phyloP scores from a whole-genome alignment of 768 basidiomycete species.

The Rubroboletus pulcherrimus region DNA sequence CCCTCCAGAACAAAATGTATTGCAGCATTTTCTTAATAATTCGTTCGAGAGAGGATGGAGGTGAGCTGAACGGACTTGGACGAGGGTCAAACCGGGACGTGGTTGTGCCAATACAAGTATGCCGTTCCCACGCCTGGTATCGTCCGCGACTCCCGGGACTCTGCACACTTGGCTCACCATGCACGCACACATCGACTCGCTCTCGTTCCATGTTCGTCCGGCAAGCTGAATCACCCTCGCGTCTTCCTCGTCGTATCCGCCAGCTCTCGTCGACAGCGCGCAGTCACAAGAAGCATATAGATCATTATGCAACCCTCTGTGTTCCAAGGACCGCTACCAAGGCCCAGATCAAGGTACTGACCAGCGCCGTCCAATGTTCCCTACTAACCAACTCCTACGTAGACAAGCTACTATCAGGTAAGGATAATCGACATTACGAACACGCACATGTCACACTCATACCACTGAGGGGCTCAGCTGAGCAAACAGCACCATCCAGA shows the following conservation, averaged over 20 bases:
- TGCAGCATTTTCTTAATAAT: conserved; percentile 15
- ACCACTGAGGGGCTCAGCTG: conserved; percentile 27
- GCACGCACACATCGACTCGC: neutral
- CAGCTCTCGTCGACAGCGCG: conserved; percentile 21
- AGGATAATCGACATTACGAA: neutral
- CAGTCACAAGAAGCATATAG: conserved; percentile 10
- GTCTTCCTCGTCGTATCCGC: neutral
- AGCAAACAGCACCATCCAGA: conserved; percentile 50
- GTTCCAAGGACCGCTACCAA: conserved; percentile 29
- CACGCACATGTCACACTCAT: neutral
- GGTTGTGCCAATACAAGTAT: neutral
- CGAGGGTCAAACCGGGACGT: conserved; percentile 24
- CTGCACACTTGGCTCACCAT: neutral
- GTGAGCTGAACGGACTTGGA: neutral
- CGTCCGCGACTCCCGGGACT: too few species aligned
- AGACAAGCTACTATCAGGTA: conserved; percentile 34
- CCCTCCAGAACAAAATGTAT: conserved; percentile 26
- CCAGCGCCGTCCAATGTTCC: neutral
- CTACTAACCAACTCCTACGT: neutral
- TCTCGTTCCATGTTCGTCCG: neutral
- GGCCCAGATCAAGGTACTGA: conserved; percentile 32
- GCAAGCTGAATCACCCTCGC: neutral
- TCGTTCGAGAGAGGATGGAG: conserved; percentile 1
- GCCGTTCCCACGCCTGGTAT: conserved; percentile 17
- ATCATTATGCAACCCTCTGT: conserved; percentile 29